Base-by-base conservation (phyloP, 495 filamentous ascomycete genomes). In the Tuber borchii region DNA sequence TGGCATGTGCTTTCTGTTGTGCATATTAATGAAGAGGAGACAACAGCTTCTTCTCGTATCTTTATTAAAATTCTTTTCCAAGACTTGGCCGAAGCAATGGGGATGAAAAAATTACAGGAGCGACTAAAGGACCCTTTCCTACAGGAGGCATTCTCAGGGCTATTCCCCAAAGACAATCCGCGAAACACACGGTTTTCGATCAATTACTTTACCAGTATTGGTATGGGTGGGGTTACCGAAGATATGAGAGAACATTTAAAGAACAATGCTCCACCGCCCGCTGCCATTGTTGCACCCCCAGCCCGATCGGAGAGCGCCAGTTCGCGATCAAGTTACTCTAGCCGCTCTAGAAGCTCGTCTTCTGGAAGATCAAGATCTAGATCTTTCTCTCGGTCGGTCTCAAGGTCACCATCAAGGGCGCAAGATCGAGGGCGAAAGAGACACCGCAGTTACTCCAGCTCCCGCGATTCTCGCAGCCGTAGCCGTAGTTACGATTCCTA, bases 51-150 rank as follows among this genome's bases (percentile, higher is more conserved):
- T 75, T 94, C 92, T 78, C 92, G 95, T 85, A 98, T 99, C 83
- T 99, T 97, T 82, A 92, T 98, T 86, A 97, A 97, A 85, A 97
- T 98, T 51, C 86, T 99, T 31, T 97, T 99, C 83, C 93, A 98
- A 83, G 93, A 97, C 79, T 87, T 99, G 16, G 89, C 89, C 19
- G 93, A 97, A 84, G 91, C 92, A 72, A 88, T 98, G 74, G 95
- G 95, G 71, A 89, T 96, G 86, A 86, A 89, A 70, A 92, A 91
- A 78, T 84, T 99, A 61, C 89, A 91, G 79, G 88, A 89, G 61
- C 90, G 91, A 34, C 85, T 97, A 79, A 90, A 88, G 80, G 93
- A 97, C 78, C 90, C 94, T 20, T 86, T 90, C 44, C 86, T 97
- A 20, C 91, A 91, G 73, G 89, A 93, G 70, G 92, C 89, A 81